Evolutionary conservation across 441 rosid genomes (phyloP).

Genomic region (Populus hybrid): DNA sequence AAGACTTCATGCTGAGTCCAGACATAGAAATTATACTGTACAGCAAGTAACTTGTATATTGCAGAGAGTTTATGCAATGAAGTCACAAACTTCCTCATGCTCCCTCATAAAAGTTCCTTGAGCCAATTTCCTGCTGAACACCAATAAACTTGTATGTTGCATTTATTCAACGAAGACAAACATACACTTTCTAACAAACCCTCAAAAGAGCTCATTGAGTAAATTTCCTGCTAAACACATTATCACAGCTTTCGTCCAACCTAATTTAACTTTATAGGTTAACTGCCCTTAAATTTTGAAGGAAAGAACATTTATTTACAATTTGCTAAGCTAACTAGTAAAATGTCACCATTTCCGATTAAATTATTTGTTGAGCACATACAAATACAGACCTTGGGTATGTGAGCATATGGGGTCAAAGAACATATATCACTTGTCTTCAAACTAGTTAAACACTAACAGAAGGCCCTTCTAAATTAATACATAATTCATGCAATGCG

Average conservation of each 20-base stretch:
- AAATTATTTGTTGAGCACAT: background rate
- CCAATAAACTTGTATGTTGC: no score
- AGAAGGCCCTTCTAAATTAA: background rate
- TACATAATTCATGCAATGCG: background rate
- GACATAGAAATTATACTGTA: background rate
- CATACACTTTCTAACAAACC: background rate
- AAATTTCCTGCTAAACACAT: background rate
- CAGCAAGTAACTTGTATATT: background rate
- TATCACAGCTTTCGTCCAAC: background rate
- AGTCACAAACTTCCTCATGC: background rate
- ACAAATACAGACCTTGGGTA: background rate
- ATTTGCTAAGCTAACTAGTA: background rate
- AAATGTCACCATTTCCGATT: background rate
- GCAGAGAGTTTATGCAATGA: background rate
- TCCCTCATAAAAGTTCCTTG: background rate
- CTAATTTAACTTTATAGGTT: background rate
- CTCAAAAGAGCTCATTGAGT: background rate
- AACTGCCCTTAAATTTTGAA: background rate
- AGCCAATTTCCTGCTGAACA: background rate
- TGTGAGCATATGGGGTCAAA: background rate
- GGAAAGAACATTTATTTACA: background rate
- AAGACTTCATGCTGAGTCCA: background rate
- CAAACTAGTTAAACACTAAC: background rate
- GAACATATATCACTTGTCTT: slow-evolving; percentile 4
- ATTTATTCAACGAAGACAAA: background rate